A percentile compares a stretch with the other conserved stretches of the same genome.
These are phyloP conservation scores for Hypericum androsaemum DNA, from an alignment of 345 rosid species.

Conservation along the genomic window DNA sequence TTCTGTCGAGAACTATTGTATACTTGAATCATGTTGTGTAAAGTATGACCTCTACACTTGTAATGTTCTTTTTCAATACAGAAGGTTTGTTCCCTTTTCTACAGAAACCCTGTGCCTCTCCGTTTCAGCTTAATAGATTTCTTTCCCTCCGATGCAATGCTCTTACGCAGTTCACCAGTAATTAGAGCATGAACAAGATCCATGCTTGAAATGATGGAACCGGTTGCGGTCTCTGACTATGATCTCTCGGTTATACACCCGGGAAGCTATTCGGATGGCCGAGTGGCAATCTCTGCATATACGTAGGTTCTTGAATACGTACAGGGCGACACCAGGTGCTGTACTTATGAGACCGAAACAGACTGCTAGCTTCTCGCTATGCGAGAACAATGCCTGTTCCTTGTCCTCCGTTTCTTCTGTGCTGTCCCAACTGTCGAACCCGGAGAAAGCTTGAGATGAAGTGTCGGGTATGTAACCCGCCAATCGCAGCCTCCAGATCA, in stretches of 20 bases:
- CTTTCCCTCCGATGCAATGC: too few species aligned
- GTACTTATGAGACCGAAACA: slow-evolving; percentile 71
- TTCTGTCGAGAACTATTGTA: too few species aligned
- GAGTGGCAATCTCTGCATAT: slow-evolving; percentile 73
- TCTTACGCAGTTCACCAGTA: slow-evolving; percentile 43
- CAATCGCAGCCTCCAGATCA: slow-evolving; percentile 45
- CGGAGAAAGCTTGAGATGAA: slow-evolving; percentile 29
- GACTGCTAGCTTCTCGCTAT: slow-evolving; percentile 76
- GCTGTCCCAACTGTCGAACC: slow-evolving; percentile 14
- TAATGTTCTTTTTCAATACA: too few species aligned
- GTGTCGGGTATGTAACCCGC: slow-evolving; percentile 54
- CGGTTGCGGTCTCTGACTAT: slow-evolving; percentile 73
- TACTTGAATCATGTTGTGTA: too few species aligned
- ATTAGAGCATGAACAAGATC: slow-evolving; percentile 72
- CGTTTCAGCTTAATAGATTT: too few species aligned
- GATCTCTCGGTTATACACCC: slow-evolving; percentile 48
- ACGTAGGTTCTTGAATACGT: slow-evolving; percentile 63
- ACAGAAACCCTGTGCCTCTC: too few species aligned
- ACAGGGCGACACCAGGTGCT: slow-evolving; percentile 33
- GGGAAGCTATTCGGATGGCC: slow-evolving; percentile 54
- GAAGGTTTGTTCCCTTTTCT: too few species aligned
- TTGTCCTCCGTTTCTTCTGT: slow-evolving; percentile 51
- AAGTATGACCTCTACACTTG: too few species aligned
- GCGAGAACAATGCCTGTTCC: slow-evolving; percentile 59
- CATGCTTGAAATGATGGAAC: slow-evolving; percentile 61